A percentile compares a stretch with the other conserved stretches of the same genome.
Conservation (phyloP, 805 yeast genomes). For the Candida xiaguanensis region DNA sequence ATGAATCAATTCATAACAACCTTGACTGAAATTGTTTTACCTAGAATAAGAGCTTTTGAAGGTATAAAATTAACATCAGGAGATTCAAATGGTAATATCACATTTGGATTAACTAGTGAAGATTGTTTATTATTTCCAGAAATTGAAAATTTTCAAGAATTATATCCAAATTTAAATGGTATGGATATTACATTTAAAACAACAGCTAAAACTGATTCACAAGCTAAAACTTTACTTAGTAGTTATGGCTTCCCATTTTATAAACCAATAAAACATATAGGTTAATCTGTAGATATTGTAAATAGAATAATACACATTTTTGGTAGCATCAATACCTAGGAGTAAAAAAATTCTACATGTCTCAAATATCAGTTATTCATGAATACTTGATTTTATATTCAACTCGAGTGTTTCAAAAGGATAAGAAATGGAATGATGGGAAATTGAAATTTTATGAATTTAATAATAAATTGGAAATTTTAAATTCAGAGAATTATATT, state of each 20-base stretch:
- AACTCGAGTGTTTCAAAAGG: conserved; percentile 40
- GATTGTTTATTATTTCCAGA: conserved; percentile 88
- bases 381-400: conserved; percentile 48
- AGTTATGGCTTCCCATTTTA: conserved; percentile 77
- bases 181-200: conserved; percentile 83
- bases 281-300: conserved; percentile 2
- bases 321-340: background rate
- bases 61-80: conserved; percentile 79
- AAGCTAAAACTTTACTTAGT: conserved; percentile 81
- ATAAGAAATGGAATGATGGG: conserved; percentile 54
- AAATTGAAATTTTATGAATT: conserved; percentile 41
- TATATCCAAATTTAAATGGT: conserved; percentile 85
- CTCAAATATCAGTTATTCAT: conserved; percentile 36
- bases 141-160: conserved; percentile 82
- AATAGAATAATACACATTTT: background rate
- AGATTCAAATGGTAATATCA: conserved; percentile 78
- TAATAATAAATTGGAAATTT: conserved; percentile 45
- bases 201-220: conserved; percentile 83
- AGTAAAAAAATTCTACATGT: background rate
- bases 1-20: conserved; percentile 85
- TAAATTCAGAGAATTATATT: conserved; percentile 31
- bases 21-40: conserved; percentile 86
- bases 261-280: background rate
- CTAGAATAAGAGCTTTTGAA: conserved; percentile 82
- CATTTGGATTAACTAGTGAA: conserved; percentile 77